Base-by-base conservation (phyloP, 2,329 filamentous ascomycete species). In the Corniculantispora saksenae region DNA sequence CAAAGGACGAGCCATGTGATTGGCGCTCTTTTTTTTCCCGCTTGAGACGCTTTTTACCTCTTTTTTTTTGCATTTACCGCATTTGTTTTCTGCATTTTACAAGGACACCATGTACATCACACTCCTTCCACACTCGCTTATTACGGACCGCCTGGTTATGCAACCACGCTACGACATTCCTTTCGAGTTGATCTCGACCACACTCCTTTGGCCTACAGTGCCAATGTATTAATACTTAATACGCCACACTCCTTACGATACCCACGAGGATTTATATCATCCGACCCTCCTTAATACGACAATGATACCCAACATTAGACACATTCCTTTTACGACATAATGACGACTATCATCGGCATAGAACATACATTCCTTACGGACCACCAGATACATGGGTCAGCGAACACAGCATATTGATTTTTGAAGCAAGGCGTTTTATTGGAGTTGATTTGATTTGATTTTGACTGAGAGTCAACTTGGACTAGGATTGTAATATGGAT, bases 281-380 rank as follows among this genome's bases (percentile, higher is more conserved):
- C 35, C 54, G 40, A 59, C 64, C 64, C 47, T 63, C 62, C 62
- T 64, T 66, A 54, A 60, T 54, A 60, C 60, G 45, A 69, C 66
- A 62, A 75, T 69, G 74, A 75, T 75, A 77, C 73, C 73, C 66
- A 66, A 38, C 64, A 61, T 71, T 73, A 70, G 69, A 77, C 76
- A 77, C 76, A 77, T 72, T 78, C 76, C 70, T 77, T 76, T 70
- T 73, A 76, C 69, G 72, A 76, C 69, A 69, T 75, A 70, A 79
- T 75, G 74, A 79, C 72, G 71, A 73, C 67, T 35, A 57, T 66
- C 32, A 72, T 73, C 69, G 71, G 72, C 71, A 80, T 80, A 79
- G 75, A 80, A 79, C 75, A 78, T 72, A 78, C 79, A 76, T 77
- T 82, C 80, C 79, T 81, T 82, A 77, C 74, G 76, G 74, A 77